A percentile compares a stretch with the other conserved stretches of the same genome.
phyloP scores from a whole-genome alignment of 148 eudicot genomes.

The Spergularia bocconei region DNA sequence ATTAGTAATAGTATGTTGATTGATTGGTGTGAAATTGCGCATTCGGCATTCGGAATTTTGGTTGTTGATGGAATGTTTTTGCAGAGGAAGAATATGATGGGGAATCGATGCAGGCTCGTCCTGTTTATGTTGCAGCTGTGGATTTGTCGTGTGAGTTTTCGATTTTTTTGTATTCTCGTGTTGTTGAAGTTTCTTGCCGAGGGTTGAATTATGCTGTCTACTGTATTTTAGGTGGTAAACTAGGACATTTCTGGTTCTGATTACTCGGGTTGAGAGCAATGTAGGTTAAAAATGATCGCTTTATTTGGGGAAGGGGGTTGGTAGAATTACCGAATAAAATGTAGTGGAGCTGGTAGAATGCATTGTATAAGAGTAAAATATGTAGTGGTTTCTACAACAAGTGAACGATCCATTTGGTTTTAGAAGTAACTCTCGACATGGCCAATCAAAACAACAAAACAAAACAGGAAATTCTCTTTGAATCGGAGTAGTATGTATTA shows the following conservation, averaged over 20 bases:
- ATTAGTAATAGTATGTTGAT: no score
- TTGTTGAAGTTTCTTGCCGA: not conserved
- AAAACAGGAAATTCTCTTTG: no score
- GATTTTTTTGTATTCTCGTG: not conserved
- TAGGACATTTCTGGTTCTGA: not conserved
- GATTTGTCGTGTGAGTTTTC: constrained; percentile 78
- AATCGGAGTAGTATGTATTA: not conserved
- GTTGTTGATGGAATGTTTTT: constrained; percentile 18
- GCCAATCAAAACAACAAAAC: no score
- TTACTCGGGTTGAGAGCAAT: no score
- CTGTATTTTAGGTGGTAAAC: not conserved
- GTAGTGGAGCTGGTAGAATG: no score
- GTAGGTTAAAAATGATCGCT: no score
- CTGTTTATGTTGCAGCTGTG: constrained; percentile 80
- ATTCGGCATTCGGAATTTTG: not conserved
- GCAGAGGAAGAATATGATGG: constrained; percentile 66
- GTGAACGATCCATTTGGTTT: no score
- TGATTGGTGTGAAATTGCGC: not conserved
- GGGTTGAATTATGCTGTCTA: not conserved
- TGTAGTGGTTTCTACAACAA: no score
- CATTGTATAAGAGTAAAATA: no score
- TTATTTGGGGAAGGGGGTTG: no score
- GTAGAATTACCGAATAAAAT: no score
- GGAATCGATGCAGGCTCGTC: constrained; percentile 74
- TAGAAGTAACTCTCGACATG: no score